A percentile compares a stretch with the other conserved stretches of the same genome.
phyloP scores from a whole-genome alignment of 1,284 basidiomycete genomes.

The Cutaneotrichosporon sp. region DNA sequence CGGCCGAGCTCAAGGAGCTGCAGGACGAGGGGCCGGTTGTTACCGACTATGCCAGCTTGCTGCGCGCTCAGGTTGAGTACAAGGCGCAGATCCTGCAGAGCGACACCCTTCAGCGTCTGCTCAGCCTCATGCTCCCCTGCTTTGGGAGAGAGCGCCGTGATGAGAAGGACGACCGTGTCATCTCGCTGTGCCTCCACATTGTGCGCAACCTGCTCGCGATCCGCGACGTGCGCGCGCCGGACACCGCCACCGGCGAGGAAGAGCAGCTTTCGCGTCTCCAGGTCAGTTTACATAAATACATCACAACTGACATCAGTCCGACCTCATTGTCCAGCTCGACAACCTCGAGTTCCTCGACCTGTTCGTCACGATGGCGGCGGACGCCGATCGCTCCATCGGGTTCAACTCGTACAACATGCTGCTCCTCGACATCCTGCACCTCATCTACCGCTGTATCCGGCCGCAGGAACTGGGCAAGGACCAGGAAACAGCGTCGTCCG shows the following conservation, averaged over 20 bases:
- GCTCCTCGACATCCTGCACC: constrained; percentile 84
- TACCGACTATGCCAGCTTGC: constrained; percentile 81
- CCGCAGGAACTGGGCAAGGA: constrained; percentile 66
- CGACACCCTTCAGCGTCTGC: constrained; percentile 65
- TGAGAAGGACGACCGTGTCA: constrained; percentile 77
- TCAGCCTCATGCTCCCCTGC: constrained; percentile 69
- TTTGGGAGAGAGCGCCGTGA: constrained; percentile 67
- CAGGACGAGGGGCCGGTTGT: constrained; percentile 67
- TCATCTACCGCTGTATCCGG: constrained; percentile 75
- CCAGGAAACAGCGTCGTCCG: constrained; percentile 68
- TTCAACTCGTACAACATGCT: constrained; percentile 83
- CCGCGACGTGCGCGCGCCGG: constrained; percentile 72
- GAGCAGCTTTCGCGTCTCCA: constrained; percentile 75
- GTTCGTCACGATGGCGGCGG: constrained; percentile 77
- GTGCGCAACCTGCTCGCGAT: constrained; percentile 88
- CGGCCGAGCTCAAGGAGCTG: constrained; percentile 85
- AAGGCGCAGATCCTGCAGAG: constrained; percentile 63
- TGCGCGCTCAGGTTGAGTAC: constrained; percentile 79
- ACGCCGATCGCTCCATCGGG: constrained; percentile 65
- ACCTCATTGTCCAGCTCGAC: constrained; percentile 69
- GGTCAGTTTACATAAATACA: constrained; percentile 30
- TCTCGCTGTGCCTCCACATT: constrained; percentile 84
- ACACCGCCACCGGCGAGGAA: constrained; percentile 68
- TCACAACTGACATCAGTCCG: constrained; percentile 55
- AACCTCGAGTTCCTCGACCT: constrained; percentile 75